These are phyloP conservation scores for Didymella keratinophila DNA, from an alignment of 2,329 filamentous ascomycete species.

Conservation along the genomic window DNA sequence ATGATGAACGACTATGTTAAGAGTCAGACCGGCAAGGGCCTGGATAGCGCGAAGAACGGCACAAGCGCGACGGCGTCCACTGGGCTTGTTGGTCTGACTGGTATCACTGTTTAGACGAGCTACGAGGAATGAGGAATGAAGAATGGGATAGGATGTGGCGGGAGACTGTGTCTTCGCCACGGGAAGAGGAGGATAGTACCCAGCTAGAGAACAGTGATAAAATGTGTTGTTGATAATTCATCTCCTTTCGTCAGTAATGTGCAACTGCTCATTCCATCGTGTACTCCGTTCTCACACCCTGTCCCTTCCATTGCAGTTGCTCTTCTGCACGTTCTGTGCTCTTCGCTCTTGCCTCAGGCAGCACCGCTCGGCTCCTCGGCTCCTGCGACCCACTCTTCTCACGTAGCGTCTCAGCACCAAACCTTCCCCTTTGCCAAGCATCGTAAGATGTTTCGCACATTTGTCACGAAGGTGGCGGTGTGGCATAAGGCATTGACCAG, in stretches of 20 bases:
- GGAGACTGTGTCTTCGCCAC: slow-evolving; percentile 19
- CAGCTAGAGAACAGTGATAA: neutral
- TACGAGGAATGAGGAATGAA: neutral
- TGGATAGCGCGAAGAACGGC: slow-evolving; percentile 14
- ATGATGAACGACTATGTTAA: slow-evolving; percentile 49
- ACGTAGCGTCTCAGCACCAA: slow-evolving; percentile 7
- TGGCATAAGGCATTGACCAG: neutral
- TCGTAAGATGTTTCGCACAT: slow-evolving; percentile 4
- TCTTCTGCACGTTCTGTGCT: no score
- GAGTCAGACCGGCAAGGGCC: slow-evolving; percentile 32
- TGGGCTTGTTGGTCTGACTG: neutral
- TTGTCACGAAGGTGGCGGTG: slow-evolving; percentile 7
- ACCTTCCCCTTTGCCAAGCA: slow-evolving; percentile 4
- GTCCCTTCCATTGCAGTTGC: no score
- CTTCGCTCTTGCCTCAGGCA: no score
- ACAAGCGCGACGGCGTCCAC: slow-evolving; percentile 4
- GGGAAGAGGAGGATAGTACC: neutral
- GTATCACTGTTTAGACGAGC: slow-evolving; percentile 12
- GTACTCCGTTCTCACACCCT: no score
- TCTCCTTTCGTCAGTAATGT: slow-evolving; percentile 1
- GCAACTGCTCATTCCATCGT: no score
- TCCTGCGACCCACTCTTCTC: neutral
- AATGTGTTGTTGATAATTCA: slow-evolving; percentile 7
- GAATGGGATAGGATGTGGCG: neutral
- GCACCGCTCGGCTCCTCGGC: neutral